Base-by-base conservation (phyloP, 78 protist genomes). In the Guillardia theta region DNA sequence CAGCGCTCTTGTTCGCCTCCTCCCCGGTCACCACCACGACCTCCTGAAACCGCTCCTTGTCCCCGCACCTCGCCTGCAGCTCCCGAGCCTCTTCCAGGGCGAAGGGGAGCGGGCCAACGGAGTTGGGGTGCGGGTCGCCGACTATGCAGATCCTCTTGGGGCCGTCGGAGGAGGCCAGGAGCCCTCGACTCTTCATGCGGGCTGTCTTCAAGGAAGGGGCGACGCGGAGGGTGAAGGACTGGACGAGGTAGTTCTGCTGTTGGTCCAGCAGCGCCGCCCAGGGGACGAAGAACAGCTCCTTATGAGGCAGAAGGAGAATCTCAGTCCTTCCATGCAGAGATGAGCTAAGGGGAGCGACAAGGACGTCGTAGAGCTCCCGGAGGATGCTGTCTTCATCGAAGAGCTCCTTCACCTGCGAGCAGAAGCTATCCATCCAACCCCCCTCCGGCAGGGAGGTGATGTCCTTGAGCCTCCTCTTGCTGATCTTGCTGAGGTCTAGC, bases 231-330 rank as follows among this genome's bases (percentile, higher is more conserved):
- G 48, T n/a, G 90, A 27, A n/a, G 50, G 15, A 48, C 90, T 78
- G 53, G 50, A 78, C 48, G n/a, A 78, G 90, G 90, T 78, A 43
- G 50, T 36, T 10, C 24, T 50, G 53, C 37, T 36, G n/a, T 0
- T 3, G 43, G 90, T 37, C 90, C 10, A n/a, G 1, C 37, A 78
- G 90, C 48, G 90, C 90, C 24, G 90, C 53, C 90, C 90, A 78
- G 50, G 90, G 90, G 21, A 78, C 39, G 53, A 43, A 24, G 8
- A 27, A 78, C 24, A 78, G 50, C 50, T 78, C 44, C 90, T 36
- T 78, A 48, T 78, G 50, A 24, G 90, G 90, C 44, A 78, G 37
- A 48, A 78, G n/a, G 50, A 78, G 90, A 30, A 78, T 6, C 41
- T 64, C 80, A 21, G 8, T 21, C 39, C 39, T 6, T 8, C 41